A percentile compares a stretch with the other conserved stretches of the same genome.
These are phyloP conservation scores for Calonectria hongkongensis DNA, from an alignment of 2,329 filamentous ascomycete genomes.

Conservation along the genomic window DNA sequence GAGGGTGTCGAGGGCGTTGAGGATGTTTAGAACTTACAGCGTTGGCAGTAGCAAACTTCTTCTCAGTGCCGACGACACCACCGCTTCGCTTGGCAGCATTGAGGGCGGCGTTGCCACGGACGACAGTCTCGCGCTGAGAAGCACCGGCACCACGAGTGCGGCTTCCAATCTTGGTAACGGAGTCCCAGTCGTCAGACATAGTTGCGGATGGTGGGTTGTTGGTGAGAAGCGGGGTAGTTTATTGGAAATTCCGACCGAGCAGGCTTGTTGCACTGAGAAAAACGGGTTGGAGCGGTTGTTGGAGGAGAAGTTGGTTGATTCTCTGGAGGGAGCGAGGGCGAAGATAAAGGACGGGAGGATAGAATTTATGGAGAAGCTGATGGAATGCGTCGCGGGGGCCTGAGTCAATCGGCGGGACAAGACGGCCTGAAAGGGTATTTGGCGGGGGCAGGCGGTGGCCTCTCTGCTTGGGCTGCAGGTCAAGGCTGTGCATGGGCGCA, in stretches of 20 bases:
- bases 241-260: conserved; percentile 13
- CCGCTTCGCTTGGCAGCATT: conserved; percentile 93
- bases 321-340: conserved; percentile 42
- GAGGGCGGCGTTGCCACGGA: conserved; percentile 87
- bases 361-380: conserved; percentile 57
- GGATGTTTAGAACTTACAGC: conserved; percentile 60
- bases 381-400: conserved; percentile 57
- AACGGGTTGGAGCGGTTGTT: conserved; percentile 36
- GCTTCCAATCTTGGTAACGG: conserved; percentile 94
- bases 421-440: conserved; percentile 49
- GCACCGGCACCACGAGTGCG: conserved; percentile 82
- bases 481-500: conserved; percentile 32
- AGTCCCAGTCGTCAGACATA: conserved; percentile 86
- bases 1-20: neutral
- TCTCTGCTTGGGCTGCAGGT: conserved; percentile 28
- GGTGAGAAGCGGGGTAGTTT: conserved; percentile 24
- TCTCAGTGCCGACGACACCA: conserved; percentile 87
- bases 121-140: conserved; percentile 86
- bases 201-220: conserved; percentile 56
- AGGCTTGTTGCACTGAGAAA: conserved; percentile 9
- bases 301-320: conserved; percentile 40
- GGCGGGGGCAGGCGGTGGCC: conserved; percentile 41
- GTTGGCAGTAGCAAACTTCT: conserved; percentile 89
- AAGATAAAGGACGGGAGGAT: conserved; percentile 47
- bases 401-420: conserved; percentile 63